phyloP scores from a whole-genome alignment of 2,329 filamentous ascomycete species.

The Lachnellula cervina region DNA sequence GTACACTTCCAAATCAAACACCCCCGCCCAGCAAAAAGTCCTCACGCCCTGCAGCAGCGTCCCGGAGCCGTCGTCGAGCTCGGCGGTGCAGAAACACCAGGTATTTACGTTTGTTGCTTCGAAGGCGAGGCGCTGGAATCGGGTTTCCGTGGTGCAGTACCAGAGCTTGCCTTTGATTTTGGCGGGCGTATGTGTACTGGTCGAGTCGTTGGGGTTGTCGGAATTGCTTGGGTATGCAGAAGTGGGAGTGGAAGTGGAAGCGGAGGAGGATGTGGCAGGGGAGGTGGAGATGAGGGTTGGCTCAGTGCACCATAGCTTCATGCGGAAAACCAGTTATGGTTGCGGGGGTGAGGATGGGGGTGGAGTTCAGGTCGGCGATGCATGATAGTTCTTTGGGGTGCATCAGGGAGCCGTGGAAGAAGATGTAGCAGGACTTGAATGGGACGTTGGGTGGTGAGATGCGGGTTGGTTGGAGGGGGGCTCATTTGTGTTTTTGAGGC shows the following conservation, averaged over 20 bases:
- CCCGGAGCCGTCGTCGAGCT: conserved; percentile 1
- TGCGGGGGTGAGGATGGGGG: background rate
- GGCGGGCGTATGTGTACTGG: too few relatives aligned
- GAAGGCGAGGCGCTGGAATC: background rate
- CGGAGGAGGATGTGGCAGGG: too few relatives aligned
- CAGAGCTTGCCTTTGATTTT: conserved; percentile 1
- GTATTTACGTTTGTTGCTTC: conserved; percentile 2
- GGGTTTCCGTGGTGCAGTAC: background rate
- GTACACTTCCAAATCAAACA: conserved; percentile 8
- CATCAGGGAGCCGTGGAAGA: conserved; percentile 9
- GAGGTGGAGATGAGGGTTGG: background rate
- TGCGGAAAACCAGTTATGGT: conserved; percentile 1
- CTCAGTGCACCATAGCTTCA: conserved; percentile 7
- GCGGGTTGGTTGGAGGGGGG: background rate
- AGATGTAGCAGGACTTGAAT: conserved; percentile 5
- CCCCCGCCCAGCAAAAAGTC: conserved; percentile 7
- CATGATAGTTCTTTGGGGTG: background rate
- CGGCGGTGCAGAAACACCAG: background rate
- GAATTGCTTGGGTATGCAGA: too few relatives aligned
- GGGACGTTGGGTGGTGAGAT: background rate
- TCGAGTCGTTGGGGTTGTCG: background rate
- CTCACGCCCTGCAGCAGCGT: background rate
- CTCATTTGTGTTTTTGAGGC: too few relatives aligned
- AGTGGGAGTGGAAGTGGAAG: too few relatives aligned
- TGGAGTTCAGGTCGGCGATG: background rate